A percentile compares a stretch with the other conserved stretches of the same genome.
phyloP scores from a whole-genome alignment of 257 asterid species.

The Thymus mandschuricus region DNA sequence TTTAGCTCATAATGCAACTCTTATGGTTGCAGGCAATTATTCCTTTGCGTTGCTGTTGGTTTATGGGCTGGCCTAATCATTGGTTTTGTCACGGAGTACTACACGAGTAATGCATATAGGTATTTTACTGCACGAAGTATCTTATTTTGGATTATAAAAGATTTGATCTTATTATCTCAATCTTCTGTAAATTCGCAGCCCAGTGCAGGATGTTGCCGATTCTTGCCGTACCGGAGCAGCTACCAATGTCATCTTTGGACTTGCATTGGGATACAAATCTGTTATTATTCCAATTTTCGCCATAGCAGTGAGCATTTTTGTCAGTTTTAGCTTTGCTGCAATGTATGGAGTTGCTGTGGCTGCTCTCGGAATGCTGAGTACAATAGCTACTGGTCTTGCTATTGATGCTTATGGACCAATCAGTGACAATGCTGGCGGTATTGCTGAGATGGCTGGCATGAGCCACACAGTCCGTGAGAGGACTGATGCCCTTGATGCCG shows the following conservation, averaged over 20 bases:
- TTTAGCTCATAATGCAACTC: conserved; percentile 5
- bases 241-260: conserved; percentile 53
- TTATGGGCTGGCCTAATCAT: conserved; percentile 68
- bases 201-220: conserved; percentile 55
- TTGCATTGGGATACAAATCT: conserved; percentile 55
- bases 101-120: conserved; percentile 65
- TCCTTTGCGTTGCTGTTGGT: conserved; percentile 61
- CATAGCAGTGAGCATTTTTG: conserved; percentile 47
- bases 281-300: conserved; percentile 52
- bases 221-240: conserved; percentile 61
- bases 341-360: conserved; percentile 56
- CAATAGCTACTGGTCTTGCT: conserved; percentile 54
- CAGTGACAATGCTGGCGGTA: conserved; percentile 60
- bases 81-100: conserved; percentile 60
- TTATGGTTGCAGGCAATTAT: conserved; percentile 51
- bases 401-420: conserved; percentile 59
- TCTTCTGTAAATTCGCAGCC: conserved; percentile 34
- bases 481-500: conserved; percentile 57
- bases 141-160: neutral
- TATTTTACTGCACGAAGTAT: conserved; percentile 15
- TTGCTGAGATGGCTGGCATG: conserved; percentile 62
- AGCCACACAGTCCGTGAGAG: conserved; percentile 47
- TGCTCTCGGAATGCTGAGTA: conserved; percentile 60
- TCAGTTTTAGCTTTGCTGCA: conserved; percentile 54
- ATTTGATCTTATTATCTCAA: conserved; percentile 18